Conservation (phyloP, 805 yeast genomes). For the Zygoascus flipseniorum region DNA sequence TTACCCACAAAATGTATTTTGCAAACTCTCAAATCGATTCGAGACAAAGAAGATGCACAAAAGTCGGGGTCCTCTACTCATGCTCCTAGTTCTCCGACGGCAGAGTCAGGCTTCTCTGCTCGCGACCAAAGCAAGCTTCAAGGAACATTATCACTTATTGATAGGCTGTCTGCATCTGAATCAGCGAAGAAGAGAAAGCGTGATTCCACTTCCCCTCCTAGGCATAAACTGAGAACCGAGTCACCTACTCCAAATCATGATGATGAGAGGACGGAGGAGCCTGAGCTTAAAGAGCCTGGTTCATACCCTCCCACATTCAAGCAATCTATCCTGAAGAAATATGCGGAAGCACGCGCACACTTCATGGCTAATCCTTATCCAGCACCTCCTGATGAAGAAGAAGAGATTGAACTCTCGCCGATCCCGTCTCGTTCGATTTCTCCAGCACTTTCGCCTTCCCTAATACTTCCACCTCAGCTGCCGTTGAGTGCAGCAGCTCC, state of each 20-base stretch:
- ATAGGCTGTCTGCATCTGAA: constrained; percentile 11
- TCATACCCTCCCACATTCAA: not conserved
- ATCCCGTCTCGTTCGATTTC: not conserved
- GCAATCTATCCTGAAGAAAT: not conserved
- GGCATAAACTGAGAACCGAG: not conserved
- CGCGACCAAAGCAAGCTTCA: constrained; percentile 23
- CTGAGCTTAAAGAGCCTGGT: not conserved
- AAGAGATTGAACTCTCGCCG: not conserved
- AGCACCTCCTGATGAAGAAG: not conserved
- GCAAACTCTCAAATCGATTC: constrained; percentile 1
- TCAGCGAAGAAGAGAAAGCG: constrained; percentile 2
- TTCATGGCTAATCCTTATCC: not conserved
- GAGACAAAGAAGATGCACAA: constrained; percentile 17
- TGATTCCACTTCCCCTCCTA: not conserved
- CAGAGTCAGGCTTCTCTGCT: constrained; percentile 16
- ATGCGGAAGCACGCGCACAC: not conserved
- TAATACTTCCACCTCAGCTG: not conserved
- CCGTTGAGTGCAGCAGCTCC: constrained; percentile 1
- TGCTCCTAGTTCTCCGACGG: constrained; percentile 3
- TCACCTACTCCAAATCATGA: not conserved
- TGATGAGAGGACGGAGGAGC: not conserved
- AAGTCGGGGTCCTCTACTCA: constrained; percentile 8
- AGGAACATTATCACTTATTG: constrained; percentile 19
- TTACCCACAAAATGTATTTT: constrained; percentile 17
- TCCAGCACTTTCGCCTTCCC: not conserved